Percentiles rank a stretch among this genome's conserved stretches.
phyloP scores from a whole-genome alignment of 352 stramenopile species.

The Phytopythium mirpurense region DNA sequence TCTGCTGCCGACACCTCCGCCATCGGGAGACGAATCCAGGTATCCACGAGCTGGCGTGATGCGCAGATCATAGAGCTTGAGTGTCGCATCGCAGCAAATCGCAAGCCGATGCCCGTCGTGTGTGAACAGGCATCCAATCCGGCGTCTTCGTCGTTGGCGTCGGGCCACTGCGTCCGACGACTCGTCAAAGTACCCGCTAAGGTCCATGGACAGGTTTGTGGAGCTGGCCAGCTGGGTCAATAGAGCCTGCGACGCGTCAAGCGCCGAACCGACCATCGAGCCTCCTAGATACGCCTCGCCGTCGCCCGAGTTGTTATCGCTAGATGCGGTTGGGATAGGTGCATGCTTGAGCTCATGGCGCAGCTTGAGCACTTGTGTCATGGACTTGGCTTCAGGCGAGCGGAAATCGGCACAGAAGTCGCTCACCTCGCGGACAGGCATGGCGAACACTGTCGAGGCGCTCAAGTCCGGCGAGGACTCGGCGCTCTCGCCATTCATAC shows the following conservation, averaged over 20 bases:
- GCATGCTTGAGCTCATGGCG: slow-evolving; percentile 44
- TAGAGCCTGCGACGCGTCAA: slow-evolving; percentile 66
- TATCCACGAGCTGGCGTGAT: slow-evolving; percentile 26
- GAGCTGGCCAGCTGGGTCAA: slow-evolving; percentile 65
- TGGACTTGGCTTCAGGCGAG: slow-evolving; percentile 51
- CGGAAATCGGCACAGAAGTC: slow-evolving; percentile 75
- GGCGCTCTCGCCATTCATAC: background rate
- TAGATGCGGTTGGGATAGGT: background rate
- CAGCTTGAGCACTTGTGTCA: slow-evolving; percentile 70
- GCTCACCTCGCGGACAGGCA: slow-evolving; percentile 39
- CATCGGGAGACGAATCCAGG: background rate
- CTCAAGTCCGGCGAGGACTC: slow-evolving; percentile 7
- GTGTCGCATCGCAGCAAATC: slow-evolving; percentile 49
- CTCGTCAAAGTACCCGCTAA: slow-evolving; percentile 50
- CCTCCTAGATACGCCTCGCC: no score
- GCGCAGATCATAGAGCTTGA: slow-evolving; percentile 66
- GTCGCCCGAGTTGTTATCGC: no score
- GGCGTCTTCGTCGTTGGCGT: slow-evolving; percentile 42
- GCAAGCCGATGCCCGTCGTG: slow-evolving; percentile 60
- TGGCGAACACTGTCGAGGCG: slow-evolving; percentile 8
- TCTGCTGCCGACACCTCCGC: background rate
- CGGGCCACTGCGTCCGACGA: slow-evolving; percentile 42
- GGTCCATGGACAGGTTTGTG: slow-evolving; percentile 42
- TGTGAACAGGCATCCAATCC: slow-evolving; percentile 61
- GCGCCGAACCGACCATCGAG: slow-evolving; percentile 58